Conservation (phyloP, 2,329 filamentous ascomycete species). For the Fusarium tupiense region DNA sequence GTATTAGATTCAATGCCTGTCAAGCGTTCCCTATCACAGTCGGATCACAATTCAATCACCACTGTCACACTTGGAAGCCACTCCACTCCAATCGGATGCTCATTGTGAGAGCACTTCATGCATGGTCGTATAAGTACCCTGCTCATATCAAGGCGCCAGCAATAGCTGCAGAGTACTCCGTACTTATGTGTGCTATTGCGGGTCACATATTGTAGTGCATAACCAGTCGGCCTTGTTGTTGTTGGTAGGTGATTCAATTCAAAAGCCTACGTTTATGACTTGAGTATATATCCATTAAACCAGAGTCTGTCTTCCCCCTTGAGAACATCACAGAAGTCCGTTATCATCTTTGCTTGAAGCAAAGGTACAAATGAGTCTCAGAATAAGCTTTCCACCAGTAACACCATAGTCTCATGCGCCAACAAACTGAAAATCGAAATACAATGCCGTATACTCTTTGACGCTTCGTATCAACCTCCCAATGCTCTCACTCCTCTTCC, state of each 20-base stretch:
- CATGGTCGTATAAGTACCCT: neutral
- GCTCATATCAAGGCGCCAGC: neutral
- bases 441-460: neutral
- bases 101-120: neutral
- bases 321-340: neutral
- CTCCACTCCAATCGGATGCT: neutral
- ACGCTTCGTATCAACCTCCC: constrained; percentile 33
- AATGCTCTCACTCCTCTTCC: constrained; percentile 69
- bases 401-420: neutral
- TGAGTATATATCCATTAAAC: neutral
- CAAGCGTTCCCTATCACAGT: constrained; percentile 14
- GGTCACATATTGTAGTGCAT: neutral
- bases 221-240: neutral
- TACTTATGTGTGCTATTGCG: neutral
- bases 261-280: neutral
- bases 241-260: neutral
- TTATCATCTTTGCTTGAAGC: neutral
- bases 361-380: neutral
- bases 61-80: constrained; percentile 5
- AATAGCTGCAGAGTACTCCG: neutral
- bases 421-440: neutral
- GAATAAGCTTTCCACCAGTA: neutral
- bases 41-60: constrained; percentile 19
- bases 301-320: neutral
- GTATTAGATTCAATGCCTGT: neutral